phyloP scores from a whole-genome alignment of 345 rosid genomes.

The Salix arbutifolia region DNA sequence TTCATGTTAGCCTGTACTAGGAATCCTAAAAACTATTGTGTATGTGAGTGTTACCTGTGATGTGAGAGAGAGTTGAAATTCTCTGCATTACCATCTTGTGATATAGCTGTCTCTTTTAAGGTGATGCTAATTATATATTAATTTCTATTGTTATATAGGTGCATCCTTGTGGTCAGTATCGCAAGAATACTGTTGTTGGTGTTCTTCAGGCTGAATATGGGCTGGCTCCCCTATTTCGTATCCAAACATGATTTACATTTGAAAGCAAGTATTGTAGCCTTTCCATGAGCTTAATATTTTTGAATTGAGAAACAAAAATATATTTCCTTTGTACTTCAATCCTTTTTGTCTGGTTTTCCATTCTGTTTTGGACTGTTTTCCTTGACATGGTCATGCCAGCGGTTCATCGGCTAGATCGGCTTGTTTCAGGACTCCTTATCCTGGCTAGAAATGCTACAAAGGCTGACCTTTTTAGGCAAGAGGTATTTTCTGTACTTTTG shows the following conservation, averaged over 20 bases:
- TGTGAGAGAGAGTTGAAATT: conserved; percentile 2
- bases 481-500: conserved; percentile 36
- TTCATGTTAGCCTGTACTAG: not conserved
- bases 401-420: conserved; percentile 77
- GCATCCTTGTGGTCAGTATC: conserved; percentile 94
- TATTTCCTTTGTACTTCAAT: not conserved
- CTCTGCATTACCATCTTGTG: not conserved
- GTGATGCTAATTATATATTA: not conserved
- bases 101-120: not conserved
- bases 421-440: conserved; percentile 89
- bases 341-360: not conserved
- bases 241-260: conserved; percentile 34
- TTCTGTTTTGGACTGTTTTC: conserved; percentile 15
- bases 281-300: not conserved
- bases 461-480: conserved; percentile 82
- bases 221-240: conserved; percentile 75
- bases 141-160: conserved; percentile 42
- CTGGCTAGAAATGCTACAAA: conserved; percentile 75
- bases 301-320: not conserved
- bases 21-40: not conserved
- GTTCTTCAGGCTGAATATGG: conserved; percentile 90
- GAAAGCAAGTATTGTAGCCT: conserved; percentile 1
- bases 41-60: not conserved
- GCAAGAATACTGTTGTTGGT: conserved; percentile 92
- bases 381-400: conserved; percentile 50